A percentile compares a stretch with the other conserved stretches of the same genome.
These are phyloP conservation scores for Lachnellula subtilissima DNA, from an alignment of 2,329 filamentous ascomycete genomes.

Conservation along the genomic window DNA sequence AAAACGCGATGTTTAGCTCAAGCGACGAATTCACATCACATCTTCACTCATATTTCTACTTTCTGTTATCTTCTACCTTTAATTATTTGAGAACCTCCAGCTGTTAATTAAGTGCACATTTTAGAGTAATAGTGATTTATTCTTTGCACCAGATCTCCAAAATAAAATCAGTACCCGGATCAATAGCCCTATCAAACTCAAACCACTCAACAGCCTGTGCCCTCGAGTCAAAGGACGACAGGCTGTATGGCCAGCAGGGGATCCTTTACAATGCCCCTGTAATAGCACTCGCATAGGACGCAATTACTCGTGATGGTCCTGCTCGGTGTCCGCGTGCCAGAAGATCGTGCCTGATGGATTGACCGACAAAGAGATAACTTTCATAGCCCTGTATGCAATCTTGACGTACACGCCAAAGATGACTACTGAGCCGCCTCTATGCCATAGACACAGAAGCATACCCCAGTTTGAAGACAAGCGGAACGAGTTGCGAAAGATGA, in stretches of 20 bases:
- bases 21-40: no score
- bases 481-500: no score
- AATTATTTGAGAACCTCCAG: no score
- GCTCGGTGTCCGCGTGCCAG: conserved; percentile 24
- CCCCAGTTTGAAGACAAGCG: background rate
- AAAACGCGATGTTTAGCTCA: no score
- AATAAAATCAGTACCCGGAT: no score
- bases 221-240: conserved; percentile 10
- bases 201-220: no score
- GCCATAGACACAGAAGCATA: background rate
- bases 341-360: background rate
- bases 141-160: no score
- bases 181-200: no score
- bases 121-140: no score
- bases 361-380: background rate
- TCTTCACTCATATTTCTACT: no score
- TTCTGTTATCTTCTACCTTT: no score
- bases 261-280: conserved; percentile 46
- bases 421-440: background rate
- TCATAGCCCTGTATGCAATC: background rate
- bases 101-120: no score
- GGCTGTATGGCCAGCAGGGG: conserved; percentile 37
- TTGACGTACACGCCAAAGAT: background rate
- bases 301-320: conserved; percentile 44
- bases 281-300: conserved; percentile 41